Base-by-base conservation (phyloP, 805 yeast genomes). In the Jamesozyma gamospora region DNA sequence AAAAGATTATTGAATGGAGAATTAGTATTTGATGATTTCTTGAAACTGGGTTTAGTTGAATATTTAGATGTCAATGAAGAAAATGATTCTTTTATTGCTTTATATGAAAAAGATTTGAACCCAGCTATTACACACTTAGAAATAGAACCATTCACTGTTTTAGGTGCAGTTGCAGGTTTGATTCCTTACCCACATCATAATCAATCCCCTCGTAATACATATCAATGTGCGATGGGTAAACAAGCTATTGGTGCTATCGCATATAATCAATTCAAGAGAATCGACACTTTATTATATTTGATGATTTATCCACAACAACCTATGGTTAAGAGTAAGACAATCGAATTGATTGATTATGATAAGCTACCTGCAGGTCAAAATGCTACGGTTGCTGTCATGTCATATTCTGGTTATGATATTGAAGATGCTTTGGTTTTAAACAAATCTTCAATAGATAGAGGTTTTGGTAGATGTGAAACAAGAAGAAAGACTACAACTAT, bases 221-320 rank as follows among this genome's bases (percentile, higher is more conserved):
- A 92, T 66, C 98, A 92, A 70, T 88, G 96, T 63, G 98, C 98
- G 52, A 92, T 92, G 98, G 98, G 98, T 77, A 92, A 92, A 65
- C 98, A 92, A 67, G 98, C 98, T n/a, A 90, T 92, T 63, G 98
- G 98, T 51, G 97, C 97, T 2, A 92, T 92, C 64, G 96, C 94
- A 10, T 92, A 92, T 61, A 92, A 92, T 62, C 98, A 92, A 65
- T 84, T 92, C 66, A 75, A 86, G 58, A 79, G 98, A 62, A 90
- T 92, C 49, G 98, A 92, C 57, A 92, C 98, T 1, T 65, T 92
- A 55, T 68, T 92, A 48, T 92, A 92, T 56, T 70, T 92, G 48
- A 84, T 92, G 95, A 95, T 87, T n/a, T 92, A 92, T 58, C 98
- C 98, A 4, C 97, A 92, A 64, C 97, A 92, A 60, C 98, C 98